Evolutionary conservation across 805 yeast species (phyloP).

Genomic region (Saccharomycopsis amapae): DNA sequence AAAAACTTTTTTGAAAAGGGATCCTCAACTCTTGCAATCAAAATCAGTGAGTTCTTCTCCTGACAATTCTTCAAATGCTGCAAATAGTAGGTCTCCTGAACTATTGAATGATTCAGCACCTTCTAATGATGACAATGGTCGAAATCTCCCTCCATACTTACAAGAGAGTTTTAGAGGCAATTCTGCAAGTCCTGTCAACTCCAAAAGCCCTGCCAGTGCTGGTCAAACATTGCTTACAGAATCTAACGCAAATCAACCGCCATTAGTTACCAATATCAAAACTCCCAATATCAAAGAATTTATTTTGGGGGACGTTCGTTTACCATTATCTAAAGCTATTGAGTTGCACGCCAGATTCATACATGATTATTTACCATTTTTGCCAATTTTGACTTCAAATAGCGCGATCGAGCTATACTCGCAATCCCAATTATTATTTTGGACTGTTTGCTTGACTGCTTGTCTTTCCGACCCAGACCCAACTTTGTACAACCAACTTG

Average conservation of each 20-base stretch:
- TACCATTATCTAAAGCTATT: slow-evolving; percentile 60
- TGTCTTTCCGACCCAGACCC: slow-evolving; percentile 86
- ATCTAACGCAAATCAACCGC: slow-evolving; percentile 4
- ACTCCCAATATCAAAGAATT: slow-evolving; percentile 39
- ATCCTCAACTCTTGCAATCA: slow-evolving; percentile 32
- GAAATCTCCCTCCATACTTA: slow-evolving; percentile 36
- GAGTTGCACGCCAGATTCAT: slow-evolving; percentile 67
- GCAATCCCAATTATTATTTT: slow-evolving; percentile 77
- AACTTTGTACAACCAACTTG: slow-evolving; percentile 62
- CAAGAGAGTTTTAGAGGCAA: slow-evolving; percentile 37
- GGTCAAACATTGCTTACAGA: slow-evolving; percentile 8
- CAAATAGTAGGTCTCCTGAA: slow-evolving; percentile 22
- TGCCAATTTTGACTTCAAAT: slow-evolving; percentile 70
- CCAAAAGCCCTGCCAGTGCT: slow-evolving; percentile 8
- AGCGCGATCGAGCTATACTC: slow-evolving; percentile 68
- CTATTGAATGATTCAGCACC: slow-evolving; percentile 38
- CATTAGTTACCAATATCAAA: neutral
- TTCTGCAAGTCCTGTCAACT: slow-evolving; percentile 12
- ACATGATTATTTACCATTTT: slow-evolving; percentile 57
- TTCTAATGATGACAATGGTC: slow-evolving; percentile 30
- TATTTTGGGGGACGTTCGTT: slow-evolving; percentile 64
- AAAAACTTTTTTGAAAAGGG: slow-evolving; percentile 39
- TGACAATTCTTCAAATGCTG: neutral
- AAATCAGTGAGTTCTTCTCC: neutral
- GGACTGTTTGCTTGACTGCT: slow-evolving; percentile 88